These are phyloP conservation scores for Ogataea thermomethanolica DNA, from an alignment of 805 yeast genomes.

Conservation along the genomic window DNA sequence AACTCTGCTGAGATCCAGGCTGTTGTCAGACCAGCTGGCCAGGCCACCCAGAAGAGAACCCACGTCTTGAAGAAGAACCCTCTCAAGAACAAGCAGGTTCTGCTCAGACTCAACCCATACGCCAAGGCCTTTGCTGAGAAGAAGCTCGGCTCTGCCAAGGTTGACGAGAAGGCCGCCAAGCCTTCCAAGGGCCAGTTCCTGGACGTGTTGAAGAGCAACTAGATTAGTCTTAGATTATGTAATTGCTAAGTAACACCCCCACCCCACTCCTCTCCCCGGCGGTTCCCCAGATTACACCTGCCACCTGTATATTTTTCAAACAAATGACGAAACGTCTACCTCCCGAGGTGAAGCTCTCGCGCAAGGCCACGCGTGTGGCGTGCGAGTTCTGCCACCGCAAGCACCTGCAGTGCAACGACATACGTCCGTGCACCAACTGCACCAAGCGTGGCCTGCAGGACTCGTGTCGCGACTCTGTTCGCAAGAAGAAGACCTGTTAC, in stretches of 20 bases:
- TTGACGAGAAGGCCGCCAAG: conserved; percentile 54
- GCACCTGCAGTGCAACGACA: conserved; percentile 68
- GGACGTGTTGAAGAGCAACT: conserved; percentile 62
- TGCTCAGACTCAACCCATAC: conserved; percentile 98
- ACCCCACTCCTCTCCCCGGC: conserved; percentile 1
- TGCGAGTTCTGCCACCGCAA: conserved; percentile 71
- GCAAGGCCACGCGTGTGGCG: conserved; percentile 67
- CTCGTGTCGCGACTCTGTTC: conserved; percentile 53
- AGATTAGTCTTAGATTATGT: conserved; percentile 20
- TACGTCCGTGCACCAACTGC: conserved; percentile 72
- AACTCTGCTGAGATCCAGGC: conserved; percentile 99
- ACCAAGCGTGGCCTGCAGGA: conserved; percentile 51
- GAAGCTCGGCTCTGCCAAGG: conserved; percentile 83
- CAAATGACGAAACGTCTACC: conserved; percentile 62
- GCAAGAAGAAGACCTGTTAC: conserved; percentile 37
- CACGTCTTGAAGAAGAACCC: conserved; percentile 99
- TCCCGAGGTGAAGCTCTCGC: conserved; percentile 44
- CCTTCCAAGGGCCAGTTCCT: conserved; percentile 73
- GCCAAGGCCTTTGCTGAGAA: conserved; percentile 94
- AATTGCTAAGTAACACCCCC: conserved; percentile 1
- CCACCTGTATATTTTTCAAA: conserved; percentile 1
- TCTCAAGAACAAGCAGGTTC: conserved; percentile 97
- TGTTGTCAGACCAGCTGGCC: conserved; percentile 95
- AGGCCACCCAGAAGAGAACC: conserved; percentile 86
- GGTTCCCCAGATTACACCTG: conserved; percentile 13